Evolutionary conservation across 1,284 basidiomycete genomes (phyloP).

Genomic region (Ceratorhiza oryzae-sativae): DNA sequence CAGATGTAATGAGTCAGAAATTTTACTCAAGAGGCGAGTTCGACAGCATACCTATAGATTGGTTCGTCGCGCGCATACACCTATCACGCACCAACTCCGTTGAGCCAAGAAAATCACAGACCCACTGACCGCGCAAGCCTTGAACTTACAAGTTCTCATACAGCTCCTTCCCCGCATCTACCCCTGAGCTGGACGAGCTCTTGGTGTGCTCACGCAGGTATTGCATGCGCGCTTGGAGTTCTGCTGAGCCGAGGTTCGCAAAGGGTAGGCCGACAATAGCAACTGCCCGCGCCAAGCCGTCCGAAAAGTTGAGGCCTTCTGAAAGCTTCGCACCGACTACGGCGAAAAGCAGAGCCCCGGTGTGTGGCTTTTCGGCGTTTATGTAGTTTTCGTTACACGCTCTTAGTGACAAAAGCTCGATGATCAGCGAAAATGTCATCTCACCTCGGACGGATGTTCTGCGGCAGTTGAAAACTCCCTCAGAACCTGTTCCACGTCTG

Average conservation of each 20-base stretch:
- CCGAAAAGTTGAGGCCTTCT: constrained; percentile 96
- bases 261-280: constrained; percentile 93
- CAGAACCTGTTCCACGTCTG: constrained; percentile 79
- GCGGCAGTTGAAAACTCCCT: constrained; percentile 73
- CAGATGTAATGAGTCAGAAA: not conserved
- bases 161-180: constrained; percentile 80
- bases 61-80: constrained; percentile 74
- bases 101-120: not conserved
- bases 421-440: constrained; percentile 42
- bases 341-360: constrained; percentile 83
- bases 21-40: constrained; percentile 5
- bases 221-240: constrained; percentile 89
- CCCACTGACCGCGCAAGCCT: constrained; percentile 50
- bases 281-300: constrained; percentile 87
- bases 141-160: constrained; percentile 96
- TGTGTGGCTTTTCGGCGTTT: constrained; percentile 49
- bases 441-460: constrained; percentile 54
- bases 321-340: constrained; percentile 97
- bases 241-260: constrained; percentile 88
- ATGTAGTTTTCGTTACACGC: not conserved
- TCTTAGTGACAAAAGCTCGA: not conserved
- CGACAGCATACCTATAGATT: constrained; percentile 82
- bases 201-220: constrained; percentile 66
- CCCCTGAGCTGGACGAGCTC: constrained; percentile 44
- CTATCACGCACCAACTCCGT: constrained; percentile 41